Conservation (phyloP, 2,329 filamentous ascomycete species). For the Phaeosphaeriaceae sp. region DNA sequence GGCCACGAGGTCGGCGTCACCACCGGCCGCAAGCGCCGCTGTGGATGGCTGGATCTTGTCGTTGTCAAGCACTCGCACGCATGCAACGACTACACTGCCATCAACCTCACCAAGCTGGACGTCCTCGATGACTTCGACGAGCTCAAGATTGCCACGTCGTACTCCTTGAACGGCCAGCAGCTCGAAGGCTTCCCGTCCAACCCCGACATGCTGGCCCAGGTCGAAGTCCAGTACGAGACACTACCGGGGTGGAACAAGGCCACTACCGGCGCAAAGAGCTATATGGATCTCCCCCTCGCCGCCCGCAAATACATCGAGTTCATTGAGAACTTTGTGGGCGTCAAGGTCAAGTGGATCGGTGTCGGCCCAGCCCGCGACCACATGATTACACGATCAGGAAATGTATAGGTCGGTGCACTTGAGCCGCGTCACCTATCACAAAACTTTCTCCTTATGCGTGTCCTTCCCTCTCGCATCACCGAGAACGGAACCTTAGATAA, state of each 20-base stretch:
- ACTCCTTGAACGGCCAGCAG: slow-evolving; percentile 64
- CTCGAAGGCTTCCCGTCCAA: slow-evolving; percentile 72
- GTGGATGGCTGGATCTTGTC: slow-evolving; percentile 72
- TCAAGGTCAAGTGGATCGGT: slow-evolving; percentile 70
- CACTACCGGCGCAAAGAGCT: slow-evolving; percentile 67
- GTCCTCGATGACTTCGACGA: slow-evolving; percentile 76
- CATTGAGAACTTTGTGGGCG: slow-evolving; percentile 71
- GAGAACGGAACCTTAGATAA: neutral
- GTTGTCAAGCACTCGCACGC: slow-evolving; percentile 70
- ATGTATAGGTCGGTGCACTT: neutral
- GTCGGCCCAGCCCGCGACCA: slow-evolving; percentile 70
- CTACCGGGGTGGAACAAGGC: slow-evolving; percentile 73
- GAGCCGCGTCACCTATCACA: too few species aligned
- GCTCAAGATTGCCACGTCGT: slow-evolving; percentile 77
- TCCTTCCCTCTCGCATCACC: neutral
- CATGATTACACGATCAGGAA: slow-evolving; percentile 61
- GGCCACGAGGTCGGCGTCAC: slow-evolving; percentile 64
- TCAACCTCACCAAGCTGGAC: slow-evolving; percentile 73
- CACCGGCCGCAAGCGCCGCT: slow-evolving; percentile 67
- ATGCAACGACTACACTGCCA: slow-evolving; percentile 71
- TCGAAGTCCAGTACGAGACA: slow-evolving; percentile 72
- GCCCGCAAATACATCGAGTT: slow-evolving; percentile 71
- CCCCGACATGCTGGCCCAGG: slow-evolving; percentile 62
- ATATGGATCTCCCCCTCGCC: slow-evolving; percentile 67
- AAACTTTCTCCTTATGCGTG: too few species aligned